Evolutionary conservation across 805 yeast species (phyloP).

Genomic region (Pichia scutulata): DNA sequence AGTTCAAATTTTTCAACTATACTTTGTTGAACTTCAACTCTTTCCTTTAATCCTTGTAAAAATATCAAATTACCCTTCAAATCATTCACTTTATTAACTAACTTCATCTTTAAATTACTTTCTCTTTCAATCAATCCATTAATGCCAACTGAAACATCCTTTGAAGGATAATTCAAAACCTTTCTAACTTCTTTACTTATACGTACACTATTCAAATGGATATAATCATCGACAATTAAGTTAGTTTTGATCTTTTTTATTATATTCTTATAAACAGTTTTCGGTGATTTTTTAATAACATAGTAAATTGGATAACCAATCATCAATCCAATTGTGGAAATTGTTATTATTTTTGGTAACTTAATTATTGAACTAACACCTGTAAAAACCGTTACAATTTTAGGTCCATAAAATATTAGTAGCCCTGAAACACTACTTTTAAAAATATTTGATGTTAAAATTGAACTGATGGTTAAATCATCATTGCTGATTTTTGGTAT

Average conservation of each 20-base stretch:
- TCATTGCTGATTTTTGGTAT: slow-evolving; percentile 34
- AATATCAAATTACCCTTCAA: slow-evolving; percentile 50
- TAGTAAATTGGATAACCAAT: slow-evolving; percentile 37
- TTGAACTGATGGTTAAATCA: slow-evolving; percentile 15
- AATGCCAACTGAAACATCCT: slow-evolving; percentile 68
- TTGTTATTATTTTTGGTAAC: slow-evolving; percentile 28
- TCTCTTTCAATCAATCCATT: slow-evolving; percentile 60
- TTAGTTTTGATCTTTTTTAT: slow-evolving; percentile 62
- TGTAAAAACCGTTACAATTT: slow-evolving; percentile 22
- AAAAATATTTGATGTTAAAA: slow-evolving; percentile 19
- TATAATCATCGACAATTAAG: slow-evolving; percentile 63
- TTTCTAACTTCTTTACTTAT: slow-evolving; percentile 75
- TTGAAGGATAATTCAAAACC: slow-evolving; percentile 73
- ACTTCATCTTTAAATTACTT: slow-evolving; percentile 47
- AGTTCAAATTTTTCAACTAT: slow-evolving; percentile 11
- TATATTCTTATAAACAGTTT: slow-evolving; percentile 79
- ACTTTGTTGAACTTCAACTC: slow-evolving; percentile 18
- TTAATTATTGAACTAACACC: slow-evolving; percentile 25
- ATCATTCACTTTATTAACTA: slow-evolving; percentile 42
- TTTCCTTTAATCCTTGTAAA: slow-evolving; percentile 37
- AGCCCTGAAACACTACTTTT: slow-evolving; percentile 24
- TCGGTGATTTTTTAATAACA: slow-evolving; percentile 72
- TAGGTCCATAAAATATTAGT: slow-evolving; percentile 23
- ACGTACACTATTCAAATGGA: slow-evolving; percentile 69
- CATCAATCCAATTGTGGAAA: slow-evolving; percentile 22